Evolutionary conservation across 768 basidiomycete species (phyloP), one percentile per base, ranked within the genome.

Genomic region (Hemileccinum impolitum): DNA sequence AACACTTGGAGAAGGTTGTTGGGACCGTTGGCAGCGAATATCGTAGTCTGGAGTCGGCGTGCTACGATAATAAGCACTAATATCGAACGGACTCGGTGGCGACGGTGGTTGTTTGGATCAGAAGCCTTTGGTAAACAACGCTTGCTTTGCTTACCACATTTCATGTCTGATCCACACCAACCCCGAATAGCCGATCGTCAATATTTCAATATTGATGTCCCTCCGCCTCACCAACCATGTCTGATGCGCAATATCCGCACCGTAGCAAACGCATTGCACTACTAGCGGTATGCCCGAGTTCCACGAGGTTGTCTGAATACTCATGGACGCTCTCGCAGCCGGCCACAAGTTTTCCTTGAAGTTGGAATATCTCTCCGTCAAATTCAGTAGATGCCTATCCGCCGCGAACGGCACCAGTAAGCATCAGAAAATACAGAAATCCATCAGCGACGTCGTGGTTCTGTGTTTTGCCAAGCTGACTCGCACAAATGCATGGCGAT

Each of bases 61-160:
- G 31, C 28, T n/a, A 25, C 7, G 12, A 9, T 30, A 35, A 32
- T 13, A n/a, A 37, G 17, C 39, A 25, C 39, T 13, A 13, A 36
- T 50, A 43, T 34, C 35, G 43, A 51, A 47, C 35, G 3, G 23
- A 6, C 23, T 23, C 23, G 6, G 23, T 23, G 8, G 31, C 38
- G 12, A 36, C 30, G 35, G n/a, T 25, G 51, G 37, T 61, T 64
- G 63, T 67, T 64, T 64, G 63, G 60, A 57, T 47, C 53, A 23
- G n/a, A 60, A 36, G 65, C 47, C 32, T 52, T 60, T 55, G 57
- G 49, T 36, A 64, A 64, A 64, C 65, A 67, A 64, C 38, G 3
- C 4, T 8, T 8, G 2, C 4, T 8, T 30, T 12, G 28, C 28
- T 30, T 30, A 30, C 28, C 40, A 26, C 55, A 36, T 35, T 39